Evolutionary conservation across 2,329 filamentous ascomycete species (phyloP), one percentile per base, ranked within the genome.

Genomic region (Sclerotinia minor): DNA sequence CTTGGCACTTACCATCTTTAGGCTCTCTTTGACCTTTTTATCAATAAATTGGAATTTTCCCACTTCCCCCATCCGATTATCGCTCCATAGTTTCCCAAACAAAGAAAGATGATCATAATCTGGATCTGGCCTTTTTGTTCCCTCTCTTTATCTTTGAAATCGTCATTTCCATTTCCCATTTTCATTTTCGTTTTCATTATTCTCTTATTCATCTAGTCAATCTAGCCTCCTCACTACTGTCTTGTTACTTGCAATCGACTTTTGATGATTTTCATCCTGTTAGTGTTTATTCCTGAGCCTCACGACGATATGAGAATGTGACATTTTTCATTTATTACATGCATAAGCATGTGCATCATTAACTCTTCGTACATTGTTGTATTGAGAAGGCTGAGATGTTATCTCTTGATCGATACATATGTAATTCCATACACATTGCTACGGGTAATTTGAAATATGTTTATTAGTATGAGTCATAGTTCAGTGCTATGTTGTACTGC

Each of bases 61-160:
- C 13, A 41, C 38, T 5, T 17, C 7, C 38, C 17, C 44, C 19
- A 21, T 47, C 44, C 44, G 44, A 47, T 47, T 47, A 47, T 38
- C 35, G 21, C 55, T 26, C 24, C 19, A 13, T 49, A 21, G 19
- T 15, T 21, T n/a, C 17, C 44, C 7, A 19, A 61, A 29, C 5
- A 59, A n/a, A 35, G 29, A 55, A 55, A 55, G 7, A 32, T 17
- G 38, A 57, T 32, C 38, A 15, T 41, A 15, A 41, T 41, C 38
- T 41, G 38, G n/a, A 65, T 65, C 61, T 65, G 61, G 49, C 61
- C 26, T 65, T 19, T 19, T 35, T 35, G 13, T 41, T 63, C 19
- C n/a, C n/a, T 52, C 19, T 49, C 29, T 24, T 45, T 21, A n/a
- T 13, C 9, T 61, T 21, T 8, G 5, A 11, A 9, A 32, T 47